Evolutionary conservation across 2,329 filamentous ascomycete species (phyloP), one percentile per base, ranked within the genome.

Genomic region (Trichoderma atroviride): DNA sequence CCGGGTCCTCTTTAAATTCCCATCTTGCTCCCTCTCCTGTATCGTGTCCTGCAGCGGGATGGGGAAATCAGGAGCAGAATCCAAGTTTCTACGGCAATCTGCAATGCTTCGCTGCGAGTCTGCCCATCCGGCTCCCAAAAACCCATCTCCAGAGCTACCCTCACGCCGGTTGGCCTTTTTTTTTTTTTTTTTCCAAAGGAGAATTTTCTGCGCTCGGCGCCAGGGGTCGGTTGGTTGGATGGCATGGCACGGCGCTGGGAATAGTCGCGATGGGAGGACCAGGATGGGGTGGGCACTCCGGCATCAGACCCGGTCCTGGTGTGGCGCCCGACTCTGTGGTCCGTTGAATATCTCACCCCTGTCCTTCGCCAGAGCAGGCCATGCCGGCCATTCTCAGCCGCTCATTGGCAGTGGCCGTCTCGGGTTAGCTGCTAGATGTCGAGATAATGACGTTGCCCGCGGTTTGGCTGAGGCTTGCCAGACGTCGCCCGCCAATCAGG

Each of bases 271-370:
- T 33, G 55, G 13, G 55, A n/a, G 37, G 37, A 53, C 47, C 14
- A 37, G 47, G 27, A 52, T 67, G 63, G 63, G 55, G 63, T 59
- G 63, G 63, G 16, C 63, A 43, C 58, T 50, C 66, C 66, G 57
- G 57, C 57, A 62, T 69, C 58, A 62, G 61, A 68, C 69, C 56
- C 57, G 62, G 61, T 68, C 63, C 53, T 66, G 56, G 50, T 68
- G 69, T 70, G 62, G 69, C 63, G 56, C 64, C 64, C 69, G 57
- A 68, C 64, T 43, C 61, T 67, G 62, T 67, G 68, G 68, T 70
- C 61, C 57, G 58, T 50, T 58, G 60, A 53, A 61, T 63, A 55
- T 61, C 60, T 53, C 31, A 69, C 62, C 68, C 68, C 68, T 61
- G 43, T 33, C 37, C 63, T 55, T 59, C 56, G 33, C 64, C 58